Evolutionary conservation across 192 early-diverging fungal species (phyloP).

Genomic region (Umbelopsis vinacea): DNA sequence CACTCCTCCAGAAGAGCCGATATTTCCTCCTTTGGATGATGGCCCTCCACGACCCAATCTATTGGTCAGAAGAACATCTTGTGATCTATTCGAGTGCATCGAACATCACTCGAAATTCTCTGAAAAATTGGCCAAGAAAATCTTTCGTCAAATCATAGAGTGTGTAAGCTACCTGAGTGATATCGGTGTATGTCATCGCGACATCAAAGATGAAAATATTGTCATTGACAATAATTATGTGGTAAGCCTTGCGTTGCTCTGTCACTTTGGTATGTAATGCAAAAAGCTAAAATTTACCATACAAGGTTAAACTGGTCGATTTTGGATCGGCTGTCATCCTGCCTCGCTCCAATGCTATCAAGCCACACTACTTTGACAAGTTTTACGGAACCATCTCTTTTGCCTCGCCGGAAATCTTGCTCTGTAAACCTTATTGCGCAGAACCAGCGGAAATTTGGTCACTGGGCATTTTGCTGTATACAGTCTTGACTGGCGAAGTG

Average conservation of each 20-base stretch:
- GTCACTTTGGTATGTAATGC: no score
- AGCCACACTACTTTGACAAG: conserved; percentile 45
- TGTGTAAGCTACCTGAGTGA: conserved; percentile 55
- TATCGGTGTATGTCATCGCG: conserved; percentile 59
- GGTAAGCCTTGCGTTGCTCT: conserved; percentile 25
- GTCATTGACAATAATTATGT: conserved; percentile 61
- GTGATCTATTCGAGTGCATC: conserved; percentile 72
- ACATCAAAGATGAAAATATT: conserved; percentile 75
- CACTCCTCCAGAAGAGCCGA: neutral
- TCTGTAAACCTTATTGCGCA: conserved; percentile 58
- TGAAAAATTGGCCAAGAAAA: conserved; percentile 56
- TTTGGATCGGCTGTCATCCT: conserved; percentile 66
- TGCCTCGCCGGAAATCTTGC: conserved; percentile 71
- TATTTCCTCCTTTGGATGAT: conserved; percentile 24
- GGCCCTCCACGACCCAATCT: conserved; percentile 43
- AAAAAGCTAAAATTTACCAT: neutral
- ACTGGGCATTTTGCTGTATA: conserved; percentile 71
- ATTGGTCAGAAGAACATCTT: conserved; percentile 55
- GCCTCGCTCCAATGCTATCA: conserved; percentile 39
- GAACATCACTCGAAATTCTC: conserved; percentile 59
- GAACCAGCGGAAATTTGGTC: conserved; percentile 71
- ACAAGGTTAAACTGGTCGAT: conserved; percentile 68
- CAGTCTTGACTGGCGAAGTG: conserved; percentile 61
- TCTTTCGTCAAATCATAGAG: conserved; percentile 63
- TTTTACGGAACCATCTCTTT: conserved; percentile 72